Percentiles rank a stretch among this genome's conserved stretches.
These are phyloP conservation scores for Thuidium tamariscinum DNA, from an alignment of 225 moss, liverwort and hornwort species.

Conservation along the genomic window DNA sequence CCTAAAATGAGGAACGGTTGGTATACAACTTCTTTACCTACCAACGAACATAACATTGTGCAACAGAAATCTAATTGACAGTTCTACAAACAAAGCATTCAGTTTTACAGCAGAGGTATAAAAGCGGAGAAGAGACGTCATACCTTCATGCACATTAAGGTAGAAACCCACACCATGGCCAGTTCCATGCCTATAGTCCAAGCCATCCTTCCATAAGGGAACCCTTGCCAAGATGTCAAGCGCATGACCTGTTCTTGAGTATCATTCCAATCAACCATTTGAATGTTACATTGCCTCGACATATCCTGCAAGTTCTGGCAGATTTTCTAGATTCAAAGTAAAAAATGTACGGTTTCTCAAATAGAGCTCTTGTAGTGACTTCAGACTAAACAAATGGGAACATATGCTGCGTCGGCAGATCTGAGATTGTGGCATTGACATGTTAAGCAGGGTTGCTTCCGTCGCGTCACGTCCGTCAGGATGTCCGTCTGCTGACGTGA, in stretches of 20 bases:
- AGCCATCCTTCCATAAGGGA: conserved; percentile 73
- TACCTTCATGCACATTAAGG: conserved; percentile 81
- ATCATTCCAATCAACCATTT: not conserved
- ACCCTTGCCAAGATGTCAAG: conserved; percentile 79
- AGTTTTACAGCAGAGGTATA: not conserved
- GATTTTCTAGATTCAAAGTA: not conserved
- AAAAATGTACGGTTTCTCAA: not conserved
- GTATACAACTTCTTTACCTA: not conserved
- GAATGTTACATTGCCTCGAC: not conserved
- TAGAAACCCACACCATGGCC: conserved; percentile 80
- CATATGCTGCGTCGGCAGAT: not conserved
- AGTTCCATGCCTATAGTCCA: conserved; percentile 79
- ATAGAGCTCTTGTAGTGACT: not conserved
- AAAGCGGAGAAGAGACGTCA: not conserved
- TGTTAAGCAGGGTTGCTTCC: too few species aligned
- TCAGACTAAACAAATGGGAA: not conserved
- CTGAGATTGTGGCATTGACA: not conserved
- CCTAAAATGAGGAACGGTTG: not conserved
- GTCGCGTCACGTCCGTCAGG: too few species aligned
- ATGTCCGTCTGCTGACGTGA: too few species aligned
- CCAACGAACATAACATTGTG: not conserved
- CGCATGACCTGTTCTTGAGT: conserved; percentile 50
- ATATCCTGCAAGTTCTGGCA: not conserved
- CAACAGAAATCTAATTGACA: not conserved
- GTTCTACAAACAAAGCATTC: not conserved